Evolutionary conservation across 2,329 filamentous ascomycete genomes (phyloP).

Genomic region (Colletotrichum tanaceti): DNA sequence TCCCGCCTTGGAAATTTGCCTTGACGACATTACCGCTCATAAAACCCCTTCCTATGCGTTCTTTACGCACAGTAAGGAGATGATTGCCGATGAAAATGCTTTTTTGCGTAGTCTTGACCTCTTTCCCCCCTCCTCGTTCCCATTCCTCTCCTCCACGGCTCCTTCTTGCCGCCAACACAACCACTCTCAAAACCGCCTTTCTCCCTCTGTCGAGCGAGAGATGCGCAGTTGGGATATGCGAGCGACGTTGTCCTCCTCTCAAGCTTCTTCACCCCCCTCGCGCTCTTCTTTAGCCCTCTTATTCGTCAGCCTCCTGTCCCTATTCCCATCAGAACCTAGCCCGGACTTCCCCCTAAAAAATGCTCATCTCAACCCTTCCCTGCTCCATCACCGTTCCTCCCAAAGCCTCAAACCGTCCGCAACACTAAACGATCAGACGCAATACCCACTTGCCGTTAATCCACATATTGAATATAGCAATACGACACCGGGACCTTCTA

Average conservation of each 20-base stretch:
- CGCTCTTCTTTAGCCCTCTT: conserved; percentile 48
- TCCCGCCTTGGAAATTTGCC: no score
- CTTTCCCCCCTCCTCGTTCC: conserved; percentile 1
- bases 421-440: conserved; percentile 72
- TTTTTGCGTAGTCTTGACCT: not conserved
- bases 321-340: no score
- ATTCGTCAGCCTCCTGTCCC: conserved; percentile 63
- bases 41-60: no score
- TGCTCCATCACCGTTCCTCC: conserved; percentile 50
- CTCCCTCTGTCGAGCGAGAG: conserved; percentile 67
- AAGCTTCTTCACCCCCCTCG: conserved; percentile 39
- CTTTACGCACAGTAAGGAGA: no score
- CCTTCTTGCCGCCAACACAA: conserved; percentile 30
- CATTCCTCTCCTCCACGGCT: conserved; percentile 42
- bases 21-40: no score
- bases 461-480: no score
- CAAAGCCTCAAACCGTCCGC: conserved; percentile 67
- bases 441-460: no score
- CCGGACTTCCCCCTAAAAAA: conserved; percentile 67
- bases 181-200: conserved; percentile 64
- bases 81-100: no score
- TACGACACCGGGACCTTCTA: no score
- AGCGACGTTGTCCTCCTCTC: conserved; percentile 60
- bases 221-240: conserved; percentile 76
- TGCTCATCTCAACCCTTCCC: conserved; percentile 60